Percentiles rank a stretch among this genome's conserved stretches.
These are phyloP conservation scores for Crithidia acanthocephali DNA, from an alignment of 208 protist genomes.

Conservation along the genomic window DNA sequence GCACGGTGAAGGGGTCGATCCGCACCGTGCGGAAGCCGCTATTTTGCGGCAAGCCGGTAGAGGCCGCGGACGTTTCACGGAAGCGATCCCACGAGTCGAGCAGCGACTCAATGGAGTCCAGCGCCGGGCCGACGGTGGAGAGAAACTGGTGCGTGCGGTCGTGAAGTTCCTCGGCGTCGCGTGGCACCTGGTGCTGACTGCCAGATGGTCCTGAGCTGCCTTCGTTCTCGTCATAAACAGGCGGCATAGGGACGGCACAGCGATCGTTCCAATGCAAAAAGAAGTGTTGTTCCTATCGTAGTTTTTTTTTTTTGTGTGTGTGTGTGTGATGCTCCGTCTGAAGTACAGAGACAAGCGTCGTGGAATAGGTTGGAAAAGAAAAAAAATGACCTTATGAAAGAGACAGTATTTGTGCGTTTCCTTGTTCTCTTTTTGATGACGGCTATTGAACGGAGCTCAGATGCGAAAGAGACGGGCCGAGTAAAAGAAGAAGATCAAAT, in stretches of 20 bases:
- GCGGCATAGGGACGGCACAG: not conserved
- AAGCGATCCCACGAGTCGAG: conserved; percentile 19
- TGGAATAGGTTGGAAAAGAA: too few relatives aligned
- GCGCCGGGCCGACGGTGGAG: conserved; percentile 8
- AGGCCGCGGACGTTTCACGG: not conserved
- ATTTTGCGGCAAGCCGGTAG: not conserved
- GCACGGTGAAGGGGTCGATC: conserved; percentile 28
- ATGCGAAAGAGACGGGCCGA: too few relatives aligned
- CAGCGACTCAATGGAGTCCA: conserved; percentile 27
- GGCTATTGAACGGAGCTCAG: too few relatives aligned
- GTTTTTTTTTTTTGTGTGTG: not conserved
- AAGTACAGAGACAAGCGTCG: too few relatives aligned
- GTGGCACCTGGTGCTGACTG: conserved; percentile 1
- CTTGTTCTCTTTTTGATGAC: too few relatives aligned
- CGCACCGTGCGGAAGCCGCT: conserved; percentile 20
- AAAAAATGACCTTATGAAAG: too few relatives aligned
- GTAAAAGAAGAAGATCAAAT: too few relatives aligned
- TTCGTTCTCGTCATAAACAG: not conserved
- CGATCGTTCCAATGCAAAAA: not conserved
- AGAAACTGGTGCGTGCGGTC: conserved; percentile 21
- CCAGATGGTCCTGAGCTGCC: not conserved
- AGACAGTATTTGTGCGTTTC: too few relatives aligned
- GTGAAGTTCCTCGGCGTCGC: conserved; percentile 25
- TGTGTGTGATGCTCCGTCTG: too few relatives aligned
- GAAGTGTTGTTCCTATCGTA: not conserved